Base-by-base conservation (phyloP, 257 asterid species). In the Lavandula angustifolia region DNA sequence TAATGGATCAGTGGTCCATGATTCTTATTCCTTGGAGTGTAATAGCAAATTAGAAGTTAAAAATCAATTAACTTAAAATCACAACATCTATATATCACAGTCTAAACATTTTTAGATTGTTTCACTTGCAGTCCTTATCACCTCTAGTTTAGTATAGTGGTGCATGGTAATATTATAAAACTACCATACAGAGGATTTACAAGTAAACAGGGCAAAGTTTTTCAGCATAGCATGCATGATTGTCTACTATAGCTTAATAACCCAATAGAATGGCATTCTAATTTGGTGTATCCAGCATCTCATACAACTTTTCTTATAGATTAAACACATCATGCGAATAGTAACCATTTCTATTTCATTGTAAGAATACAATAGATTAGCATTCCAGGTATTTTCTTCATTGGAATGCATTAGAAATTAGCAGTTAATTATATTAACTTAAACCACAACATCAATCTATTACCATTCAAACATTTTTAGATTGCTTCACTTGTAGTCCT, bases 391-490 rank as follows among this genome's bases (percentile, higher is more conserved):
- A 35, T 59, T 8, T 46, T 22, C 46, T n/a, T 55, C 14, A 38
- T 37, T 54, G 67, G 71, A 58, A 14, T 7, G 53, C 49, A 38
- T 12, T 16, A 31, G 40, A 61, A 65, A 49, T 66, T 66, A 43
- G 35, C 40, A 17, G 32, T 41, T 44, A 66, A 43, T 8, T 40
- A 8, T 22, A 41, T 51, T 18, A 5, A 37, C 4, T 44, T 9
- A 14, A n/a, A 37, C 27, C 52, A 73, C 48, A 65, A 54, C 27
- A 41, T 54, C 60, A 3, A 22, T 54, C 18, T 29, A 54, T 27
- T 67, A 62, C 55, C 55, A 54, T 53, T 60, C 47, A 29, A 57
- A 22, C 16, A 12, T 64, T 72, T 50, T 51, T 57, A 49, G 51
- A 50, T 66, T 12, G 14, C 44, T 67, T 35, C 16, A 46, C 51